Evolutionary conservation across 129 eudicot genomes (phyloP).

Genomic region (Daucus carota): DNA sequence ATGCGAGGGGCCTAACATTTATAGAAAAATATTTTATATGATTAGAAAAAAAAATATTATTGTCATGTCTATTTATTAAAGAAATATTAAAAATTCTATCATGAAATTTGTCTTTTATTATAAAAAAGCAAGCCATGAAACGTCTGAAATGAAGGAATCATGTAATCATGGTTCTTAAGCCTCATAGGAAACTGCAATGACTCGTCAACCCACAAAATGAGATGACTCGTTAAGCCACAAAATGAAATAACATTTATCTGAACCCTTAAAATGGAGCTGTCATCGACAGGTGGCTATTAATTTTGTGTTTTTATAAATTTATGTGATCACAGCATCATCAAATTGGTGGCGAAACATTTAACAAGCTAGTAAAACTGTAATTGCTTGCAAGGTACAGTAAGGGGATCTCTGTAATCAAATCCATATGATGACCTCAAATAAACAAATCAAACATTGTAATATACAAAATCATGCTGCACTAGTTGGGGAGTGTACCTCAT

Average conservation of each 20-base stretch:
- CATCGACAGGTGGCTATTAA: not conserved
- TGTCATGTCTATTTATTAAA: too few relatives aligned
- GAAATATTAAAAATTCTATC: too few relatives aligned
- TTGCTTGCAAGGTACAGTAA: not conserved
- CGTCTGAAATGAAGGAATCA: not conserved
- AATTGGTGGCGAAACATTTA: too few relatives aligned
- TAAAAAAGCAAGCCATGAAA: not conserved
- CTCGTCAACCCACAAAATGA: not conserved
- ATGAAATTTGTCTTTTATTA: too few relatives aligned
- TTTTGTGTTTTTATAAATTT: too few relatives aligned
- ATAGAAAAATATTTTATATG: too few relatives aligned
- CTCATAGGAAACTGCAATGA: not conserved
- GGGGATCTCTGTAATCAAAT: not conserved
- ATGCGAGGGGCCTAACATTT: too few relatives aligned
- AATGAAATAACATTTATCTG: not conserved
- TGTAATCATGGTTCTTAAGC: not conserved
- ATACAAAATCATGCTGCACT: not conserved
- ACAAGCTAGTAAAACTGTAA: not conserved
- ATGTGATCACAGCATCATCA: not conserved
- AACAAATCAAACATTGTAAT: not conserved
- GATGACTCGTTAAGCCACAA: not conserved
- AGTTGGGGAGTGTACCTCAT: conserved; percentile 31
- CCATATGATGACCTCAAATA: too few relatives aligned
- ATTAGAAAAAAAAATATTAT: too few relatives aligned
- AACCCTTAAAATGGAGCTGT: not conserved